Evolutionary conservation across 441 rosid genomes (phyloP).

Genomic region (Adansonia madagascariensis): DNA sequence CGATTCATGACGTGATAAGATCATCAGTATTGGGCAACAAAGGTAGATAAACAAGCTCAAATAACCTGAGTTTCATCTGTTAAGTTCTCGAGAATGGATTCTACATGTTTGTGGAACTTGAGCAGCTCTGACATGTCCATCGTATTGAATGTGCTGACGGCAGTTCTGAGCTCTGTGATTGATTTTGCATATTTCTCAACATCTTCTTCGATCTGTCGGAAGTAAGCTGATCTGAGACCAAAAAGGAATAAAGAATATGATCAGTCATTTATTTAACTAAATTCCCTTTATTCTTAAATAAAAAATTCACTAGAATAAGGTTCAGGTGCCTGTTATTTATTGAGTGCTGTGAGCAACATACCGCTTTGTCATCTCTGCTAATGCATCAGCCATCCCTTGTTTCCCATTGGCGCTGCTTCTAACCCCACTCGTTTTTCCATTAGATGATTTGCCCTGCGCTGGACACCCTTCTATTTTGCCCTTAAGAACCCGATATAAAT

Average conservation of each 20-base stretch:
- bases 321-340: not conserved
- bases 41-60: constrained; percentile 1
- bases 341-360: constrained; percentile 23
- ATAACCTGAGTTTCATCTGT: constrained; percentile 81
- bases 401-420: constrained; percentile 45
- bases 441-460: constrained; percentile 38
- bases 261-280: no score
- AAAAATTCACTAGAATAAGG: not conserved
- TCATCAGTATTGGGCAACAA: not conserved
- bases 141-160: constrained; percentile 62
- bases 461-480: constrained; percentile 72
- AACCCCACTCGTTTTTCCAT: constrained; percentile 41
- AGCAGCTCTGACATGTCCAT: constrained; percentile 76
- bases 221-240: constrained; percentile 72
- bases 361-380: constrained; percentile 90
- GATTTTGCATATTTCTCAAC: constrained; percentile 60
- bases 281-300: not conserved
- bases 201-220: constrained; percentile 82
- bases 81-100: constrained; percentile 75
- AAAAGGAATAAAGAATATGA: not conserved
- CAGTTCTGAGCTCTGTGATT: constrained; percentile 54
- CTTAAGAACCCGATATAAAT: constrained; percentile 66
- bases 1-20: not conserved
- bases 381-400: constrained; percentile 97
- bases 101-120: constrained; percentile 64